These are phyloP conservation scores for Allantophomopsis lycopodina DNA, from an alignment of 2,329 filamentous ascomycete species.

Conservation along the genomic window DNA sequence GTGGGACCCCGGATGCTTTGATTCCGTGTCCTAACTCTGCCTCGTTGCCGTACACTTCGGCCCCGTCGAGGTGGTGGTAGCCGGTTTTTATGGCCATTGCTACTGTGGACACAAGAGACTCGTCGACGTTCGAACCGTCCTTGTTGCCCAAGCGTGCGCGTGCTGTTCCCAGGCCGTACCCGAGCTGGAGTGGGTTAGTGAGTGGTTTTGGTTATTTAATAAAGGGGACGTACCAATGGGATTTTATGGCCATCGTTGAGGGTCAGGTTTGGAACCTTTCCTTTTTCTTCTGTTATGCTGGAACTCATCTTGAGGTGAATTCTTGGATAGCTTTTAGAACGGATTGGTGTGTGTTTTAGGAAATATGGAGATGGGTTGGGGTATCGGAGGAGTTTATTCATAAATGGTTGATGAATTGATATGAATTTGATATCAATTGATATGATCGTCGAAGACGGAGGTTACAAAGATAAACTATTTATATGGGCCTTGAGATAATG, in stretches of 20 bases:
- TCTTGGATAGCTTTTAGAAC: not conserved
- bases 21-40: constrained; percentile 59
- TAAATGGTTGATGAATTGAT: too few species aligned
- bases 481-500: too few species aligned
- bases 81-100: constrained; percentile 55
- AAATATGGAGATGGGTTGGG: too few species aligned
- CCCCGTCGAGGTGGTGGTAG: constrained; percentile 62
- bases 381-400: too few species aligned
- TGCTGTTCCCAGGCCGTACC: constrained; percentile 61
- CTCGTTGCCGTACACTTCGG: constrained; percentile 56
- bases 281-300: constrained; percentile 20
- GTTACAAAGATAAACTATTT: too few species aligned
- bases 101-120: constrained; percentile 32
- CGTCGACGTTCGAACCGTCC: constrained; percentile 30
- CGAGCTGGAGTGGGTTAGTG: constrained; percentile 32
- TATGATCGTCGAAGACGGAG: too few species aligned
- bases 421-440: too few species aligned
- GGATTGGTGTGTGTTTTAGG: too few species aligned
- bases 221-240: constrained; percentile 39
- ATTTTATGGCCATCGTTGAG: constrained; percentile 64
- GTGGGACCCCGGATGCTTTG: constrained; percentile 48
- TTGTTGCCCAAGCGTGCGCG: constrained; percentile 34
- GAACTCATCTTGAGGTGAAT: constrained; percentile 26
- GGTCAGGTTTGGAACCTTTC: constrained; percentile 43
- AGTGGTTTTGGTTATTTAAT: not conserved